Base-by-base conservation (phyloP, 768 basidiomycete species). In the Boletellus ananas region DNA sequence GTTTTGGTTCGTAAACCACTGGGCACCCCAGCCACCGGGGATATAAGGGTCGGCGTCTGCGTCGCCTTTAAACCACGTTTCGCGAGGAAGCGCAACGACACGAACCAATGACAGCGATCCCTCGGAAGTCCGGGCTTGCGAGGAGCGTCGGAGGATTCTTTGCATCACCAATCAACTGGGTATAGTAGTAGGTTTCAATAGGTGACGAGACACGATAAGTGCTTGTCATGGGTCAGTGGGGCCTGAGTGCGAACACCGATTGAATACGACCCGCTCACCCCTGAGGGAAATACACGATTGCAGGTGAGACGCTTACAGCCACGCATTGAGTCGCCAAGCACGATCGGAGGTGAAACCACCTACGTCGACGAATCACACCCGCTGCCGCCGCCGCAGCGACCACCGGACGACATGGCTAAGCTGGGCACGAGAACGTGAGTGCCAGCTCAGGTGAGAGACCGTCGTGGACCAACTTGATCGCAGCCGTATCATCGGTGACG, bases 71-170 rank as follows among this genome's bases (percentile, higher is more conserved):
- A 51, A 34, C 48, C 23, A 27, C 31, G 17, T 14, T 16, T 5
- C 14, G 17, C 29, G 8, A 37, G 23, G 11, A 33, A 48, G 50
- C 43, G 34, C 9, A 23, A 39, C 31, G 20, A 8, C 31, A 33
- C 40, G 40, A 34, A 87, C 86, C 88, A 49, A 90, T 87, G 36
- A 90, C 81, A 8, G 87, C 87, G 47, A 87, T 76, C n/a, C 86
- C 88, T 16, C 57, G 64, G 66, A 90, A 91, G 6, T 62, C 67
- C 3, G 80, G 43, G 13, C 76, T 68, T 0, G 87, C 88, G 36
- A 81, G 74, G 17, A 90, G 71, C 0, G 79, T 88, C 0, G 87
- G 89, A n/a, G 78, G 82, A n/a, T 70, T 69, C 54, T 75, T 80
- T 2, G 85, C 81, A 64, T 90, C 88, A 17, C 88, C 88, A 34